These are phyloP conservation scores for Dendrobium catenatum DNA, from an alignment of 106 monocot species.

Conservation along the genomic window DNA sequence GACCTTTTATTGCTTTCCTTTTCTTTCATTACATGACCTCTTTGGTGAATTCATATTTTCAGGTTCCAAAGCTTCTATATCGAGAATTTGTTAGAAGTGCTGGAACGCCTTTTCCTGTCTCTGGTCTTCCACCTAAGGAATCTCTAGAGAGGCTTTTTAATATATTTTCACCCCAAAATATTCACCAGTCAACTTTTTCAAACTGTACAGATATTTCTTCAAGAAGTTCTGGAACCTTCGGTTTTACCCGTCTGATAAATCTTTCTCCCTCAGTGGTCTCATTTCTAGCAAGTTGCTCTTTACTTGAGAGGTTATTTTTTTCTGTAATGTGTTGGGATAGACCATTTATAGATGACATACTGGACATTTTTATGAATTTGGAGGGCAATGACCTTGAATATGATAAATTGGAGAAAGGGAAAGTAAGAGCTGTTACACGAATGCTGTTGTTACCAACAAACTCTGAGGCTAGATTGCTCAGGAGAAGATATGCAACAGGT, in stretches of 20 bases:
- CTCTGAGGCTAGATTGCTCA: constrained; percentile 48
- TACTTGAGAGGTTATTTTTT: constrained; percentile 65
- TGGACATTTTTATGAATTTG: constrained; percentile 53
- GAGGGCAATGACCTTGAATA: constrained; percentile 31
- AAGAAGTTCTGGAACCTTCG: constrained; percentile 49
- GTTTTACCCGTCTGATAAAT: constrained; percentile 80
- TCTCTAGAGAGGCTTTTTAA: constrained; percentile 51
- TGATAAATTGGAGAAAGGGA: constrained; percentile 31
- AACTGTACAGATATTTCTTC: constrained; percentile 10
- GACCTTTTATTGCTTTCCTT: neutral
- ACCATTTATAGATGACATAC: constrained; percentile 38
- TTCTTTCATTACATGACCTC: neutral
- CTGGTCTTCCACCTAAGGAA: constrained; percentile 16
- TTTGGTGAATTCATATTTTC: constrained; percentile 10
- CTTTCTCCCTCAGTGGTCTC: constrained; percentile 71
- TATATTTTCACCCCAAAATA: constrained; percentile 64
- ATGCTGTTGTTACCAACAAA: constrained; percentile 69
- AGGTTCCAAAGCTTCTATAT: constrained; percentile 84
- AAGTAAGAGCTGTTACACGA: constrained; percentile 57
- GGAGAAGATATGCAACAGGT: constrained; percentile 55
- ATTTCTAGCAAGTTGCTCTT: constrained; percentile 62
- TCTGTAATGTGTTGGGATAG: constrained; percentile 47
- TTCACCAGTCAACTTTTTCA: constrained; percentile 39
- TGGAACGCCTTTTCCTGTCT: constrained; percentile 26
- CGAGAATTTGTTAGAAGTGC: constrained; percentile 33